These are phyloP conservation scores for Lolium multiflorum DNA, from an alignment of 176 grass and related monocot species.

Conservation along the genomic window DNA sequence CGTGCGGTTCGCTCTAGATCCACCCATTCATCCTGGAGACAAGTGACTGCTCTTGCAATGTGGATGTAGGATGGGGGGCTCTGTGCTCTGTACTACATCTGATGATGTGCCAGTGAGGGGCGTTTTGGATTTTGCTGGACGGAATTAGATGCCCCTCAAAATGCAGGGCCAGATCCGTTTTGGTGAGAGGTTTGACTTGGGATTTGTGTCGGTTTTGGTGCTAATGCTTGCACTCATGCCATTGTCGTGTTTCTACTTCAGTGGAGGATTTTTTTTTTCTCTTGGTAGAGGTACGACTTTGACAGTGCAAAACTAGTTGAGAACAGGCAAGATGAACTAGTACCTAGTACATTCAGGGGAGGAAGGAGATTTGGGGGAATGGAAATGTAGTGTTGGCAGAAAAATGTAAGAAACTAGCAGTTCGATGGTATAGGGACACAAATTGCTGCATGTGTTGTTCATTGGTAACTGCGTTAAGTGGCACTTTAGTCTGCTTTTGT, in stretches of 20 bases:
- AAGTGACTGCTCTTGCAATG: neutral
- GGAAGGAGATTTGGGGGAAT: neutral
- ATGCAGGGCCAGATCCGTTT: constrained; percentile 43
- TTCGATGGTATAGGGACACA: neutral
- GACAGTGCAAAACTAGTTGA: neutral
- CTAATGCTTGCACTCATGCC: neutral
- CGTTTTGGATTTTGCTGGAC: neutral
- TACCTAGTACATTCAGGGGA: neutral
- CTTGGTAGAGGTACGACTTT: neutral
- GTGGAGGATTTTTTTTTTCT: neutral
- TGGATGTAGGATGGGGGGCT: neutral
- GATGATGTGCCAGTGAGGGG: neutral
- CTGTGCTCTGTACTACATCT: neutral
- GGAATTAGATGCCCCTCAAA: constrained; percentile 5
- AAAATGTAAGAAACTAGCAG: neutral
- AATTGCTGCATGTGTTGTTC: constrained; percentile 4
- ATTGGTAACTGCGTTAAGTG: neutral
- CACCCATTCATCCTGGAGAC: neutral
- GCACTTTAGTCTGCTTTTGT: neutral
- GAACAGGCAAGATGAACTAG: neutral
- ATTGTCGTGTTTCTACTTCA: neutral
- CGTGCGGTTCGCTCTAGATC: constrained; percentile 23
- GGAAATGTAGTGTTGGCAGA: neutral
- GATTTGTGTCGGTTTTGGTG: neutral
- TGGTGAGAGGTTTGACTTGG: neutral